Base-by-base conservation (phyloP, 164 flowering plant species). In the Chimonanthus praecox region DNA sequence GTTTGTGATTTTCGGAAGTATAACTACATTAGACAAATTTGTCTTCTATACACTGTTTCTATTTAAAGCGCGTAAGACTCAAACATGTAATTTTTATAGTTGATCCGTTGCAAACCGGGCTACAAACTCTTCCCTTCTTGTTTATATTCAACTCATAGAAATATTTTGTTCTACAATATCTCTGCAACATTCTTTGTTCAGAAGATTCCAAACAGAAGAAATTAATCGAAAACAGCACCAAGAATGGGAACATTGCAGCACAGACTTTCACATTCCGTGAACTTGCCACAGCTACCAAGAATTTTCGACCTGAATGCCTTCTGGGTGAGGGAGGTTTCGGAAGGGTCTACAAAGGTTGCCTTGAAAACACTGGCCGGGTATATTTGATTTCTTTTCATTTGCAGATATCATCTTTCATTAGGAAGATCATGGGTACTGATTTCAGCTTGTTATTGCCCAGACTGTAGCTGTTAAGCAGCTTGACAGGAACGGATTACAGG, bases 281-380 rank as follows among this genome's bases (percentile, higher is more conserved):
- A 75, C 78, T 90, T 58, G 95, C 95, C 51, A 61, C 88, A 2
- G 91, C 92, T 6, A 90, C 92, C 3, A 88, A 83, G 82, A 88
- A 90, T 77, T 90, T 90, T 78, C 69, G 89, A 15, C 84, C 84
- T 13, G 95, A 88, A 75, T 86, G 86, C 76, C 78, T 90, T 9
- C 60, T 90, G 5, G 95, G 92, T 5, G 95, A 90, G 79, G 95
- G 95, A 47, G 95, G 92, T 20, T 89, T 89, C 71, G 95, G 95
- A 11, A 77, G 95, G 69, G 95, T 90, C 74, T 90, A 90, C 49
- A 87, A 80, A 69, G 95, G 95, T 2, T 64, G 44, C 61, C 85
- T 90, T 54, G 88, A 83, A 2, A 81, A 76, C 72, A 77, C 72
- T 15, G 64, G 48, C 73, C 65, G 47, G 73, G 73, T 71, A 60